Conservation (phyloP, 371 early-diverging fungal species). For the Mucor velutinosus region DNA sequence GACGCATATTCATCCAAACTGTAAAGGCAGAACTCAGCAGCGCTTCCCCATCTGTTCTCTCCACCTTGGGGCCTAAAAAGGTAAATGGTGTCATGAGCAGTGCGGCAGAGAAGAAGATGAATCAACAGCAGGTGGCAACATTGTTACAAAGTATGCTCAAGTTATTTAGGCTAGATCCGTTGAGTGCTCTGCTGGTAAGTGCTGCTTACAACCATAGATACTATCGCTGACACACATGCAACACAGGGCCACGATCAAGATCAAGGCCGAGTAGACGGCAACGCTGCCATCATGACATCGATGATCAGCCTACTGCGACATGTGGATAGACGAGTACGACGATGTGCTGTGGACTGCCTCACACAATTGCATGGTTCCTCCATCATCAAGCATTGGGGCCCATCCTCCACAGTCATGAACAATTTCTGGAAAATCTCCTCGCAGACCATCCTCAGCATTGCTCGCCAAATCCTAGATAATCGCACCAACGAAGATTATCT, state of each 20-base stretch:
- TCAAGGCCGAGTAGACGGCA: slow-evolving; percentile 50
- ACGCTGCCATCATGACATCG: slow-evolving; percentile 55
- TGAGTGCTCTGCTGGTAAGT: slow-evolving; percentile 27
- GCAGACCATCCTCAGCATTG: slow-evolving; percentile 42
- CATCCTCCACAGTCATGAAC: slow-evolving; percentile 44
- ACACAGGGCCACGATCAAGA: slow-evolving; percentile 18
- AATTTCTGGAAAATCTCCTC: slow-evolving; percentile 68
- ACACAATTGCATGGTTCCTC: slow-evolving; percentile 56
- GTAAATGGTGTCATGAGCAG: neutral
- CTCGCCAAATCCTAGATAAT: slow-evolving; percentile 50
- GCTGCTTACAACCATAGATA: too few species aligned
- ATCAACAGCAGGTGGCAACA: slow-evolving; percentile 1
- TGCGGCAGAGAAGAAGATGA: neutral
- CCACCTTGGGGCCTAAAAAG: slow-evolving; percentile 13
- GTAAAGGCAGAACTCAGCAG: slow-evolving; percentile 24
- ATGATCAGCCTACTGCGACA: slow-evolving; percentile 63
- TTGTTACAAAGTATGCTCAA: slow-evolving; percentile 28
- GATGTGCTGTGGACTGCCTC: slow-evolving; percentile 65
- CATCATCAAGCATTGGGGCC: slow-evolving; percentile 62
- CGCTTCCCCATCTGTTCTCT: neutral
- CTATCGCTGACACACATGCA: too few species aligned
- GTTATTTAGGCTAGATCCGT: slow-evolving; percentile 31
- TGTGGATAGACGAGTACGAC: slow-evolving; percentile 55
- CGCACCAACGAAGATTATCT: slow-evolving; percentile 52
- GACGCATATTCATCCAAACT: slow-evolving; percentile 62